A percentile compares a stretch with the other conserved stretches of the same genome.
Conservation (phyloP, 176 grass and related monocot species). For the Luzula sylvatica region DNA sequence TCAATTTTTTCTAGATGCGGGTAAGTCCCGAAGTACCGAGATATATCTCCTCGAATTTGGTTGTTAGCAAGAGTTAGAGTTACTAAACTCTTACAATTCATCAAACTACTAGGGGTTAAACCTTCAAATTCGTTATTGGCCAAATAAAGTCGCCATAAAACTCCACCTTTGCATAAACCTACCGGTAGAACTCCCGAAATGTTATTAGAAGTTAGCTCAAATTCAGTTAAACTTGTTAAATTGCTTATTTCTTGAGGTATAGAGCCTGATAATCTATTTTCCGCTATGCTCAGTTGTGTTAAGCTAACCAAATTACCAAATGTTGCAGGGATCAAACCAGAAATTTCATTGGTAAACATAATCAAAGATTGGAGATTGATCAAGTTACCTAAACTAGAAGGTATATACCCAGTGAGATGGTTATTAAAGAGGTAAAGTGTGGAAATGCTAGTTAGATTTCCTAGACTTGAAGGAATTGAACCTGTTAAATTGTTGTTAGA, state of each 20-base stretch:
- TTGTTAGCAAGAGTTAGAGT: constrained; percentile 26
- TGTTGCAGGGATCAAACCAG: not conserved
- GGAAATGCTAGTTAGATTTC: not conserved
- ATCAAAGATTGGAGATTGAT: not conserved
- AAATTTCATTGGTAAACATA: not conserved
- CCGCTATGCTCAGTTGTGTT: not conserved
- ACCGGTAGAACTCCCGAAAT: constrained; percentile 2
- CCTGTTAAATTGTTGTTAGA: constrained; percentile 13
- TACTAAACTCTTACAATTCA: constrained; percentile 11
- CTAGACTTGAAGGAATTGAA: not conserved
- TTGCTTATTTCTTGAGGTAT: constrained; percentile 11
- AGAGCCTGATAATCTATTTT: not conserved
- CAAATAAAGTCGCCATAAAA: constrained; percentile 16
- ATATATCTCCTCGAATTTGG: constrained; percentile 16
- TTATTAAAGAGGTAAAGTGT: not conserved
- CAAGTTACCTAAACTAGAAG: constrained; percentile 25
- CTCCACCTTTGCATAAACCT: not conserved
- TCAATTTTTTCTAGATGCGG: constrained; percentile 16
- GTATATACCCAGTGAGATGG: constrained; percentile 21
- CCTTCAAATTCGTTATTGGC: constrained; percentile 23
- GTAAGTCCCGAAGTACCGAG: constrained; percentile 3
- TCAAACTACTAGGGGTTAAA: constrained; percentile 22
- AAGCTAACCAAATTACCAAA: not conserved
- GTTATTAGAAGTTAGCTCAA: constrained; percentile 2
- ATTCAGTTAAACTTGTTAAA: constrained; percentile 1